Percentiles rank a stretch among this genome's conserved stretches.
These are phyloP conservation scores for Clavispora santaluciae DNA, from an alignment of 805 yeast genomes.

Conservation along the genomic window DNA sequence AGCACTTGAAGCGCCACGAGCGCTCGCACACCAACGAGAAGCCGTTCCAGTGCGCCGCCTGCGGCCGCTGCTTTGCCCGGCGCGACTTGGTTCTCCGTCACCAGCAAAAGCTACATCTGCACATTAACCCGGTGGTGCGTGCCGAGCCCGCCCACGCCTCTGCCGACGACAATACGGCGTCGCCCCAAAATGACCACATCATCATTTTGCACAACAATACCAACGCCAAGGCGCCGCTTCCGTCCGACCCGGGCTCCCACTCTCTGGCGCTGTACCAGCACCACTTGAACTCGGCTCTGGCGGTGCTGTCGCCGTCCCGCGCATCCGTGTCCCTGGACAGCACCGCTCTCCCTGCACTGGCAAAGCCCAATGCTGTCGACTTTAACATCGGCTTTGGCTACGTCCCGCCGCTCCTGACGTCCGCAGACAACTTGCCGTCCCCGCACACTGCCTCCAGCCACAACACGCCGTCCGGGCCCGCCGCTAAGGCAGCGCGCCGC, in stretches of 20 bases:
- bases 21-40: conserved; percentile 81
- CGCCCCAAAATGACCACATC: conserved; percentile 40
- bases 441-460: conserved; percentile 23
- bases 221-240: conserved; percentile 46
- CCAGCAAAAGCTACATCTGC: conserved; percentile 80
- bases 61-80: conserved; percentile 94
- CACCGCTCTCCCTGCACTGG: neutral
- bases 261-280: neutral
- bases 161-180: conserved; percentile 19
- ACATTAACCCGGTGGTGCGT: conserved; percentile 12
- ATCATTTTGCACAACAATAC: conserved; percentile 51
- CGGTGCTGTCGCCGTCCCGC: conserved; percentile 8
- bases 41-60: conserved; percentile 93
- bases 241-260: conserved; percentile 9
- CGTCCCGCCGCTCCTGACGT: neutral
- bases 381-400: neutral
- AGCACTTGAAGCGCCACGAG: conserved; percentile 91
- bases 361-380: neutral
- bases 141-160: conserved; percentile 12
- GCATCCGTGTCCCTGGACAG: conserved; percentile 2
- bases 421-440: conserved; percentile 14
- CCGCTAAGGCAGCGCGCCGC: conserved; percentile 1
- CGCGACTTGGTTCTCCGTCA: conserved; percentile 85
- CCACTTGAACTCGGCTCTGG: conserved; percentile 7
- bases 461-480: conserved; percentile 21